Base-by-base conservation (phyloP, 768 basidiomycete species). In the Crucibulum laeve region DNA sequence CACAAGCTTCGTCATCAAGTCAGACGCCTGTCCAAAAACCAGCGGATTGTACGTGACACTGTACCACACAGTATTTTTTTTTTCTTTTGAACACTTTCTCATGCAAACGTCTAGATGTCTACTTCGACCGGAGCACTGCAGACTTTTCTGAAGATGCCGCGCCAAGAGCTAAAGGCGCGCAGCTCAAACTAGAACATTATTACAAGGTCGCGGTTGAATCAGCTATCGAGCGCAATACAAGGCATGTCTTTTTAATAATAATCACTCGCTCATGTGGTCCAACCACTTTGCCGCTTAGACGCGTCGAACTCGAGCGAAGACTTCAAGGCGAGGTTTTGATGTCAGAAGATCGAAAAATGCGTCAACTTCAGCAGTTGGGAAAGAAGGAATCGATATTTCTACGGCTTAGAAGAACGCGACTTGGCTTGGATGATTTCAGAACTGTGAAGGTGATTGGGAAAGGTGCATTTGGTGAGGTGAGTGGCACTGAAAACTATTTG, bases 381-480 rank as follows among this genome's bases (percentile, higher is more conserved):
- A 86, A 84, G 67, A 89, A 90, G 54, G 92, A 95, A 64, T 84
- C 83, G 3, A 87, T 85, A 5, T 97, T 85, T 63, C 77, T 99
- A 45, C 82, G 96, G 7, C 73, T 97, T 40, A 76, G 84, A 43
- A 74, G 95, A 39, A 97, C 96, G 22, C 89, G 88, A 55, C 75
- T 99, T 8, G 91, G 93, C 2, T 69, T 97, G 45, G 82, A 87
- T 48, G 87, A 98, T 64, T 99, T 99, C 69, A 74, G 85, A 51
- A 98, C 95, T 3, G 91, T 99, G 56, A 98, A 98, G 62, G 93
- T 99, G 36, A 99, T 99, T 53, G 96, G 96, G 17, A 97, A 96
- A 67, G 96, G 96, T 49, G 96, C 96, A 14, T 99, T 99, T 56
- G 94, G 96, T 61, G 95, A 99, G 72, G 92, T 91, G 56, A 28